Evolutionary conservation across 805 yeast genomes (phyloP).

Genomic region (Cyberlindnera mycetangii): DNA sequence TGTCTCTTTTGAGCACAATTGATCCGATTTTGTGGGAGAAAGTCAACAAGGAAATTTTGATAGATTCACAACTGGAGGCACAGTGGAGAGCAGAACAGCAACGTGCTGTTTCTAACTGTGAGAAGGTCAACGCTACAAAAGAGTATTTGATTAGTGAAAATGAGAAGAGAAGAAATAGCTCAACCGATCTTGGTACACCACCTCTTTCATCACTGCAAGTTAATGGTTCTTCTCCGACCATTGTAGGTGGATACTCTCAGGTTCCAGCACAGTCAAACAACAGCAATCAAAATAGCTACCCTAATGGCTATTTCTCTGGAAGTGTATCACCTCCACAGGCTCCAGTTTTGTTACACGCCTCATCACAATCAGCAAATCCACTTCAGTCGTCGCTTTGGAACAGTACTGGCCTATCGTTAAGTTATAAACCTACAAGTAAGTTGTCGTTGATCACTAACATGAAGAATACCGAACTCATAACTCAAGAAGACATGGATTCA

Average conservation of each 20-base stretch:
- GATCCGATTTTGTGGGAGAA: slow-evolving; percentile 12
- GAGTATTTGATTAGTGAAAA: slow-evolving; percentile 19
- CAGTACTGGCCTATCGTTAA: slow-evolving; percentile 7
- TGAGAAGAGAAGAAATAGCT: slow-evolving; percentile 13
- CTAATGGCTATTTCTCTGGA: slow-evolving; percentile 5
- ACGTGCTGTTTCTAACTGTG: slow-evolving; percentile 32
- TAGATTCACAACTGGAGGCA: slow-evolving; percentile 35
- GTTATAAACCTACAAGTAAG: slow-evolving; percentile 5
- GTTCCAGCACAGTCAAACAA: neutral
- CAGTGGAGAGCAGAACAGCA: slow-evolving; percentile 40
- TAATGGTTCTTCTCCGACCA: neutral
- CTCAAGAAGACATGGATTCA: slow-evolving; percentile 29
- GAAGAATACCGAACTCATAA: neutral
- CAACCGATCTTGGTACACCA: slow-evolving; percentile 1
- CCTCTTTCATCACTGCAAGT: slow-evolving; percentile 13
- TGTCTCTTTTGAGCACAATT: slow-evolving; percentile 21
- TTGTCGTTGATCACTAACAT: slow-evolving; percentile 15
- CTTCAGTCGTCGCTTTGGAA: slow-evolving; percentile 12
- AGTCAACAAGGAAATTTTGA: slow-evolving; percentile 29
- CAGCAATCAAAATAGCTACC: slow-evolving; percentile 2
- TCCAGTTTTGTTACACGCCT: neutral
- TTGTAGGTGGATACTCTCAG: neutral
- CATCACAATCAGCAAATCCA: neutral
- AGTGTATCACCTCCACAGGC: slow-evolving; percentile 6
- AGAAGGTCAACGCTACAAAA: slow-evolving; percentile 19